A percentile compares a stretch with the other conserved stretches of the same genome.
These are phyloP conservation scores for Jamesozyma spencerorum DNA, from an alignment of 805 yeast species.

Conservation along the genomic window DNA sequence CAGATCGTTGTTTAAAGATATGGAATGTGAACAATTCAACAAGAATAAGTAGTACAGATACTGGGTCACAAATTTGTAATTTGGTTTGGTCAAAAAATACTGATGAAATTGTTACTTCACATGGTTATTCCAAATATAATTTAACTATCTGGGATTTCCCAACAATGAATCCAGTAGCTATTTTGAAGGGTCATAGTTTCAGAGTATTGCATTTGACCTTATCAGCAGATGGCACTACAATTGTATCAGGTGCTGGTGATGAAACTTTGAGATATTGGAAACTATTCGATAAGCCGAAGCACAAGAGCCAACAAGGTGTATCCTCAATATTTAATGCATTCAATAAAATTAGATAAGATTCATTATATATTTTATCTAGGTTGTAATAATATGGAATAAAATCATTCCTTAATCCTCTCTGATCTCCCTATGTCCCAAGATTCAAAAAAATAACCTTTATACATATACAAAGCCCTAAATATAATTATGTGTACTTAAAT, in stretches of 20 bases:
- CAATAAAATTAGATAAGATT: constrained; percentile 51
- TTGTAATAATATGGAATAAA: background rate
- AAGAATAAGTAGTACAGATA: constrained; percentile 70
- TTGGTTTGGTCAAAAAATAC: constrained; percentile 87
- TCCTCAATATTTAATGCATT: constrained; percentile 66
- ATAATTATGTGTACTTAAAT: background rate
- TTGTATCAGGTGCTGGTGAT: constrained; percentile 98
- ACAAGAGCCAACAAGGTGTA: constrained; percentile 43
- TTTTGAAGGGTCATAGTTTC: constrained; percentile 88
- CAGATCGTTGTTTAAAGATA: constrained; percentile 78
- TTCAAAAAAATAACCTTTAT: too few species aligned
- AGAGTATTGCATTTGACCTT: constrained; percentile 82
- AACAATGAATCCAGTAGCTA: constrained; percentile 82
- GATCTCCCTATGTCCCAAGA: too few species aligned
- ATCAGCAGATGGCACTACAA: constrained; percentile 93
- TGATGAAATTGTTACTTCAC: constrained; percentile 87
- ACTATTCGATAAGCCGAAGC: constrained; percentile 70
- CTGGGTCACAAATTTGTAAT: constrained; percentile 95
- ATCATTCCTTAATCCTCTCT: too few species aligned
- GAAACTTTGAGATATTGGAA: constrained; percentile 95
- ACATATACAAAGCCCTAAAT: too few species aligned
- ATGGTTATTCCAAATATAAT: constrained; percentile 87
- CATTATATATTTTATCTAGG: background rate
- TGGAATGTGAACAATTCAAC: constrained; percentile 86
- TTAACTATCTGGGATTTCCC: constrained; percentile 92